These are phyloP conservation scores for Yamadazyma takamatsuzukensis DNA, from an alignment of 805 yeast species.

Conservation along the genomic window DNA sequence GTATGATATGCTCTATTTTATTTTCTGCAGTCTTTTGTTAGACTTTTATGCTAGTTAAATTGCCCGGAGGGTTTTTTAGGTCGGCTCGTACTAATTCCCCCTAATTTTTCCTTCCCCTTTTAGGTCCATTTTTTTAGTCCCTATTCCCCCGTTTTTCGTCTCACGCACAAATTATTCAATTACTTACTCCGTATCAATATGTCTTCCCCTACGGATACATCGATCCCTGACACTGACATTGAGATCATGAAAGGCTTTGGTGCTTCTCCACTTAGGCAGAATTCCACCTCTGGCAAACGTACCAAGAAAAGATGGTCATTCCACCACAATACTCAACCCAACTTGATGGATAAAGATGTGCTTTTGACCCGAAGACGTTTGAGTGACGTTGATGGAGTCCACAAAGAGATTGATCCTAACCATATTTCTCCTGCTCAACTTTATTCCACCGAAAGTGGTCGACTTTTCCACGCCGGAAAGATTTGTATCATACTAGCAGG, in stretches of 20 bases:
- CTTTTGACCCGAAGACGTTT: conserved; percentile 25
- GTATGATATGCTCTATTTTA: conserved; percentile 8
- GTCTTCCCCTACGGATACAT: conserved; percentile 5
- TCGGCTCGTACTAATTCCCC: too few species aligned
- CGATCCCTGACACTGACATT: conserved; percentile 4
- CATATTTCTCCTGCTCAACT: conserved; percentile 88
- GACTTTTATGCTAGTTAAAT: too few species aligned
- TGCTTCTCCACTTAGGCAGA: conserved; percentile 17
- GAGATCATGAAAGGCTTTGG: conserved; percentile 32
- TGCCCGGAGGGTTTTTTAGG: too few species aligned
- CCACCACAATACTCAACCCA: conserved; percentile 33
- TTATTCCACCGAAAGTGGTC: conserved; percentile 88
- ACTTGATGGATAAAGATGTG: conserved; percentile 32
- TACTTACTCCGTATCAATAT: too few species aligned
- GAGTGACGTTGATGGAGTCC: conserved; percentile 58
- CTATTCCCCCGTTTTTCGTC: too few species aligned
- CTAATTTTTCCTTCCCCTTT: too few species aligned
- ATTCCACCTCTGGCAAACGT: conserved; percentile 27
- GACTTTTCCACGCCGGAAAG: conserved; percentile 93
- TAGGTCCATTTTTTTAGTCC: too few species aligned
- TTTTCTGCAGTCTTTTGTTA: background rate
- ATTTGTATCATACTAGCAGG: conserved; percentile 87
- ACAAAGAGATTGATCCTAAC: conserved; percentile 53
- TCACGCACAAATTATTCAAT: too few species aligned
- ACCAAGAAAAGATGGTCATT: conserved; percentile 43